Percentiles rank a stretch among this genome's conserved stretches.
These are phyloP conservation scores for Sicyos baderoa DNA, from an alignment of 306 rosid genomes.

Conservation along the genomic window DNA sequence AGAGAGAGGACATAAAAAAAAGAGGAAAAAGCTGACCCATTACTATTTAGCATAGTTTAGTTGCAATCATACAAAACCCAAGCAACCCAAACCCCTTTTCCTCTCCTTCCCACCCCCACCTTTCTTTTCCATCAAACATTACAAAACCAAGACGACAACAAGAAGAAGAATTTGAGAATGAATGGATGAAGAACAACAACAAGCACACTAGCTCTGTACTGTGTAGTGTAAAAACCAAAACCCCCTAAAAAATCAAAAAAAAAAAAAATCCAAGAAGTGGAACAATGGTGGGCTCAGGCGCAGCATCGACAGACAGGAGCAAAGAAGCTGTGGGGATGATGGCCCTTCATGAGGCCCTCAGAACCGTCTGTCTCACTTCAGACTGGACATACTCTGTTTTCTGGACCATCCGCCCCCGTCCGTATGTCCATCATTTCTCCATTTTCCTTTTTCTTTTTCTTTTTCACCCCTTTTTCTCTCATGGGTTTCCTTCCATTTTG, in stretches of 20 bases:
- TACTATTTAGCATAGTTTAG: slow-evolving; percentile 15
- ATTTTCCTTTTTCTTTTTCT: slow-evolving; percentile 13
- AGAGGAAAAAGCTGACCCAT: slow-evolving; percentile 21
- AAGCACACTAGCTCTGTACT: slow-evolving; percentile 4
- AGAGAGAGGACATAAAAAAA: background rate
- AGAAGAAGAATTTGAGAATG: background rate
- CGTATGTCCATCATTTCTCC: slow-evolving; percentile 43
- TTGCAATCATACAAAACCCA: slow-evolving; percentile 11
- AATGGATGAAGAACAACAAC: slow-evolving; percentile 16
- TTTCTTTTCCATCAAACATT: slow-evolving; percentile 19
- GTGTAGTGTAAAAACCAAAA: slow-evolving; percentile 21
- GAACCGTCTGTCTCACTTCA: slow-evolving; percentile 55
- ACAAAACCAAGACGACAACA: slow-evolving; percentile 28
- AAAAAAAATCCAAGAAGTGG: too few relatives aligned
- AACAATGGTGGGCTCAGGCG: slow-evolving; percentile 98
- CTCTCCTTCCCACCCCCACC: background rate
- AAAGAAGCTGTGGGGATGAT: slow-evolving; percentile 99
- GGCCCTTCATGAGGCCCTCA: slow-evolving; percentile 99
- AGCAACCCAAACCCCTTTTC: slow-evolving; percentile 10
- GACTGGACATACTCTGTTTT: slow-evolving; percentile 99
- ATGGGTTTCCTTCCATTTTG: slow-evolving; percentile 31
- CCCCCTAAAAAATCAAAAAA: background rate
- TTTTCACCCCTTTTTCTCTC: slow-evolving; percentile 24
- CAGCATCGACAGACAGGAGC: slow-evolving; percentile 65
- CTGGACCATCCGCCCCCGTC: slow-evolving; percentile 99